Conservation (phyloP, 805 yeast species). For the Starmera caribaea region DNA sequence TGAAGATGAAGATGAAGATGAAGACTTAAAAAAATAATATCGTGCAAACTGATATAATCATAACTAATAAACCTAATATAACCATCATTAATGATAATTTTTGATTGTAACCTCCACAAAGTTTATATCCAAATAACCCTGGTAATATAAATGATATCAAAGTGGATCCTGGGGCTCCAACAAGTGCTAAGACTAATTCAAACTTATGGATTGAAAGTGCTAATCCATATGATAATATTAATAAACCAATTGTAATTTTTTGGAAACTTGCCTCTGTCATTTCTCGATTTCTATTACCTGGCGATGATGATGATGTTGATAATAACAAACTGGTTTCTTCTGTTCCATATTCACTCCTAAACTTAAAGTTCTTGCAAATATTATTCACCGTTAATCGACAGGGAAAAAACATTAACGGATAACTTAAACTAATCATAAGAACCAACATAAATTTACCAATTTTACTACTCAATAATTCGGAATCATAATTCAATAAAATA, state of each 20-base stretch:
- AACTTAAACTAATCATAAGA: conserved; percentile 65
- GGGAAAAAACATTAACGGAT: conserved; percentile 76
- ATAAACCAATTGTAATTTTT: conserved; percentile 36
- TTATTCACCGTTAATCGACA: conserved; percentile 67
- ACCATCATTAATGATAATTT: conserved; percentile 44
- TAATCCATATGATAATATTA: conserved; percentile 38
- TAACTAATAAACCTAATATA: conserved; percentile 62
- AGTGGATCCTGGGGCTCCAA: conserved; percentile 80
- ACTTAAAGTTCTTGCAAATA: conserved; percentile 21
- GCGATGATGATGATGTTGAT: too few species aligned
- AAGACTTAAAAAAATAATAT: conserved; percentile 15
- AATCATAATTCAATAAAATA: conserved; percentile 58
- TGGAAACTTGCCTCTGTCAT: conserved; percentile 29
- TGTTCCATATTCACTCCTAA: too few species aligned
- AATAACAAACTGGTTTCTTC: too few species aligned
- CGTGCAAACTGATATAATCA: conserved; percentile 51
- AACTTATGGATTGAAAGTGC: conserved; percentile 55
- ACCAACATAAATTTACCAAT: conserved; percentile 55
- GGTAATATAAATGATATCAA: conserved; percentile 71
- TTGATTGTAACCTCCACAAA: conserved; percentile 26
- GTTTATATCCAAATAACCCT: conserved; percentile 61
- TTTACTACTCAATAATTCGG: conserved; percentile 34
- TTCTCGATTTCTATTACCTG: too few species aligned
- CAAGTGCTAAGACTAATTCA: conserved; percentile 60
- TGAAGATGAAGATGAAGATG: background rate